These are phyloP conservation scores for Hepatocystis sp. DNA, from an alignment of 169 alveolate species.

Conservation along the genomic window DNA sequence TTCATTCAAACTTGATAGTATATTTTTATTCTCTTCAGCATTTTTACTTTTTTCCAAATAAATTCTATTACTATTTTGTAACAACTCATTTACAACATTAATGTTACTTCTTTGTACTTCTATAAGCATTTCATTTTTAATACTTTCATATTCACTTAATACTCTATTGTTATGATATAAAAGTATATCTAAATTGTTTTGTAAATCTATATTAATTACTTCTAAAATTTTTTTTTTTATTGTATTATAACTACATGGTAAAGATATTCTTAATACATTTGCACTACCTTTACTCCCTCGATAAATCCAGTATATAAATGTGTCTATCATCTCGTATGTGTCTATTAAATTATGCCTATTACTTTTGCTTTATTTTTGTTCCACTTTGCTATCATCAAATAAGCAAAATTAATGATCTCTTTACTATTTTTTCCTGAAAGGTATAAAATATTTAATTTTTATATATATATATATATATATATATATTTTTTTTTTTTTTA, in stretches of 20 bases:
- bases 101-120: constrained; percentile 60
- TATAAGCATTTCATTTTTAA: constrained; percentile 43
- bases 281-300: constrained; percentile 51
- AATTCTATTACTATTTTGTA: constrained; percentile 28
- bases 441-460: too few species aligned
- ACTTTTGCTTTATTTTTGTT: too few species aligned
- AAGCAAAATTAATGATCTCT: too few species aligned
- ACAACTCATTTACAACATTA: constrained; percentile 15
- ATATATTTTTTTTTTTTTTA: too few species aligned
- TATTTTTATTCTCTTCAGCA: background rate
- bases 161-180: constrained; percentile 53
- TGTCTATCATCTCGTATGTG: constrained; percentile 18
- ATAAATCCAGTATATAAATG: constrained; percentile 63
- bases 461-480: too few species aligned
- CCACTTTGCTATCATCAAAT: too few species aligned
- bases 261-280: constrained; percentile 48
- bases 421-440: too few species aligned
- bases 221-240: constrained; percentile 59
- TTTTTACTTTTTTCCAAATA: constrained; percentile 50
- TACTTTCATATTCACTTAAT: constrained; percentile 69
- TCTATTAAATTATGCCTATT: background rate
- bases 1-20: background rate
- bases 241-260: constrained; percentile 64
- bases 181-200: constrained; percentile 44
- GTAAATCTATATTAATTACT: constrained; percentile 25